Evolutionary conservation across 2,329 filamentous ascomycete genomes (phyloP).

Genomic region (Tolypocladium ovalisporum): DNA sequence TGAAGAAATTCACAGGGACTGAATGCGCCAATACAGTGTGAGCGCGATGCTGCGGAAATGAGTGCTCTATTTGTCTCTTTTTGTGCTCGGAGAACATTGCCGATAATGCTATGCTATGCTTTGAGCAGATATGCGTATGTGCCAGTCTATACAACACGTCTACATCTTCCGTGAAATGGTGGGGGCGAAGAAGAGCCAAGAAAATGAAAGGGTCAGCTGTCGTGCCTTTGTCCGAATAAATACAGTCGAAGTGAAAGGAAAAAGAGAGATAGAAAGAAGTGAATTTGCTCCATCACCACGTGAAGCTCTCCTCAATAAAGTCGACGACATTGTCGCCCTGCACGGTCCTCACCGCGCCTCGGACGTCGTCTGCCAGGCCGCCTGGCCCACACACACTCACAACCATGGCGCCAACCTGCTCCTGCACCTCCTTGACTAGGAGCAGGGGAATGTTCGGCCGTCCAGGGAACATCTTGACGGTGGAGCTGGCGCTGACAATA

Average conservation of each 20-base stretch:
- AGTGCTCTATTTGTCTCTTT: background rate
- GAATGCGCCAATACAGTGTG: background rate
- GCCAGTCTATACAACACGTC: conserved; percentile 2
- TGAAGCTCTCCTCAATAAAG: conserved; percentile 70
- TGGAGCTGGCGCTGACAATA: conserved; percentile 63
- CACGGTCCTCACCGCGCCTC: conserved; percentile 52
- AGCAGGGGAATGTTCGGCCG: conserved; percentile 73
- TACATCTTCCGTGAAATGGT: background rate
- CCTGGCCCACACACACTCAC: conserved; percentile 75
- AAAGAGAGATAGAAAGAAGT: conserved; percentile 1
- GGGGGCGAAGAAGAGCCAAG: background rate
- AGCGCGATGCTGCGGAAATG: background rate
- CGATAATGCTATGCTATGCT: conserved; percentile 1
- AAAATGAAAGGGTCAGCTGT: background rate
- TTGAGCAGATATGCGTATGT: background rate
- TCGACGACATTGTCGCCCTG: conserved; percentile 57
- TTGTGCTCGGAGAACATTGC: background rate
- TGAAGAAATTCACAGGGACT: background rate
- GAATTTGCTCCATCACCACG: conserved; percentile 33
- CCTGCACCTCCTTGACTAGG: conserved; percentile 69
- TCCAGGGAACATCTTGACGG: conserved; percentile 86
- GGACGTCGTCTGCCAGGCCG: conserved; percentile 63
- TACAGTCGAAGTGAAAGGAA: conserved; percentile 5
- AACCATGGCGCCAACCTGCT: conserved; percentile 79
- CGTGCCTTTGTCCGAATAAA: conserved; percentile 1